Conservation (phyloP, 495 filamentous ascomycete species). For the Aspergillus cavernicola region DNA sequence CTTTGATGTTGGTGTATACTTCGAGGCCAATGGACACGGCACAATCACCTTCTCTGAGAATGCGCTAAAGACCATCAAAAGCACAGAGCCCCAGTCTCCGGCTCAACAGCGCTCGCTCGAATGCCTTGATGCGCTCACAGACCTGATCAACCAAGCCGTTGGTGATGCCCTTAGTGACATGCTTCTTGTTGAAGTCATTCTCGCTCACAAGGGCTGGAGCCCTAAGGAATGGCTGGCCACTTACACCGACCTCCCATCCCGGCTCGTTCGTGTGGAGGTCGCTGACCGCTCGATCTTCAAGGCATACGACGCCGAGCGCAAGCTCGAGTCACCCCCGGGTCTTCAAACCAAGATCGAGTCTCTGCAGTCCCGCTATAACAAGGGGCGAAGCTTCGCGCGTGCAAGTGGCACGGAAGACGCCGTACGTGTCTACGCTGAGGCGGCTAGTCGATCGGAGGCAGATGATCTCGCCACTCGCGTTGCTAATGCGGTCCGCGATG, state of each 20-base stretch:
- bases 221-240: slow-evolving; percentile 88
- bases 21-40: slow-evolving; percentile 97
- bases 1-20: slow-evolving; percentile 95
- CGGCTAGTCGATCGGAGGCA: slow-evolving; percentile 75
- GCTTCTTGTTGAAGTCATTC: slow-evolving; percentile 91
- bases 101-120: slow-evolving; percentile 83
- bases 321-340: slow-evolving; percentile 71
- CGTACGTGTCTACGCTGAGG: slow-evolving; percentile 95
- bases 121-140: slow-evolving; percentile 72
- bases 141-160: slow-evolving; percentile 96
- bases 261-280: slow-evolving; percentile 89
- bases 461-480: slow-evolving; percentile 84
- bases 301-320: slow-evolving; percentile 86
- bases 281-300: slow-evolving; percentile 81
- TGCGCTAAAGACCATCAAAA: slow-evolving; percentile 71
- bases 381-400: slow-evolving; percentile 84
- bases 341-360: slow-evolving; percentile 82
- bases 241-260: slow-evolving; percentile 93
- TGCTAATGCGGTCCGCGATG: slow-evolving; percentile 61
- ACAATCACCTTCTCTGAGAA: slow-evolving; percentile 89
- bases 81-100: slow-evolving; percentile 79
- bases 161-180: slow-evolving; percentile 95
- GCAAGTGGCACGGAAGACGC: slow-evolving; percentile 96
- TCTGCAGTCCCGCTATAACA: slow-evolving; percentile 83
- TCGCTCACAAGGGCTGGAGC: slow-evolving; percentile 91